Evolutionary conservation across 2,329 filamentous ascomycete species (phyloP).

Genomic region (Fusarium multiceps): DNA sequence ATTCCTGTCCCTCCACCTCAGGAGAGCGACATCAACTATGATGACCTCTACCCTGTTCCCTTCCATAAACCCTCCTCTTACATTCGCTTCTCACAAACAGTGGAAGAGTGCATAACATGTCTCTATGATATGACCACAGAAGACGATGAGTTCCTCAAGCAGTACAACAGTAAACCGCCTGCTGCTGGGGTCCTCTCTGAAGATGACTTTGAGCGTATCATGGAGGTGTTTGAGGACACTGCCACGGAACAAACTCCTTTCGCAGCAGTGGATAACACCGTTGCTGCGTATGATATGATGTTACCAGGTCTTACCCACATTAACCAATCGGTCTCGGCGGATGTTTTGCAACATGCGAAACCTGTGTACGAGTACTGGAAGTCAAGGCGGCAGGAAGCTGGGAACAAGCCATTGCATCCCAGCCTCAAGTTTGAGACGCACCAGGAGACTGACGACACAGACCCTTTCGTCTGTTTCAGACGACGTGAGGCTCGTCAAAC

Average conservation of each 20-base stretch:
- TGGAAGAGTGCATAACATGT: constrained; percentile 92
- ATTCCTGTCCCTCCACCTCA: constrained; percentile 74
- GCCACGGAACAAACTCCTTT: constrained; percentile 86
- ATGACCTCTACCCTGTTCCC: constrained; percentile 81
- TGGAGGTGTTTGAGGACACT: constrained; percentile 94
- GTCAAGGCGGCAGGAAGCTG: constrained; percentile 70
- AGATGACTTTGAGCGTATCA: constrained; percentile 91
- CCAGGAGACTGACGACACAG: constrained; percentile 92
- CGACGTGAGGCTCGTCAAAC: constrained; percentile 93
- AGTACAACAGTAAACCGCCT: constrained; percentile 82
- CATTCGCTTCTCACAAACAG: constrained; percentile 97
- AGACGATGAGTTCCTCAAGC: constrained; percentile 85
- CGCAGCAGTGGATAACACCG: constrained; percentile 88
- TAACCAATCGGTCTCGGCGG: constrained; percentile 54
- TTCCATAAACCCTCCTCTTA: constrained; percentile 92
- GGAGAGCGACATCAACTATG: constrained; percentile 81
- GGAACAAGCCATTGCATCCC: constrained; percentile 80
- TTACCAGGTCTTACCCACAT: constrained; percentile 71
- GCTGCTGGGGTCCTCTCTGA: constrained; percentile 77
- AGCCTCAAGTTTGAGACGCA: constrained; percentile 93
- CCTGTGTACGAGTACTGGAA: constrained; percentile 93
- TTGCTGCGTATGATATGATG: constrained; percentile 81
- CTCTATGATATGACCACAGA: constrained; percentile 95
- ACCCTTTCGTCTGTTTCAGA: constrained; percentile 98
- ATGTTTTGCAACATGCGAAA: constrained; percentile 70